phyloP scores from a whole-genome alignment of 2,329 filamentous ascomycete genomes.

The Teratosphaeria nubilosa region DNA sequence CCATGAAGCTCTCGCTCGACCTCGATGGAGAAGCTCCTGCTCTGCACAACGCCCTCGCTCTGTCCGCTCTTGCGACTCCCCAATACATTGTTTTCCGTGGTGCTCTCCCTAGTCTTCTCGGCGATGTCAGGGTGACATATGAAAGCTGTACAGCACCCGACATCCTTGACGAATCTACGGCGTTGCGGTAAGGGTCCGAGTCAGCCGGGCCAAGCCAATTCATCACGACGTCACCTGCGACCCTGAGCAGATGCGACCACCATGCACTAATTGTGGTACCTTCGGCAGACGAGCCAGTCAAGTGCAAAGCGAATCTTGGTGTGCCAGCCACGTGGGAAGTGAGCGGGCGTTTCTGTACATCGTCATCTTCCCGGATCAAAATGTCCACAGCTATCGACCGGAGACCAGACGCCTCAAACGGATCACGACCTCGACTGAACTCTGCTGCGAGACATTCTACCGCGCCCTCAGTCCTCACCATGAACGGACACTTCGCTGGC shows the following conservation, averaged over 20 bases:
- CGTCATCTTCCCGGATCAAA: neutral
- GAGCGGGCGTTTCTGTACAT: neutral
- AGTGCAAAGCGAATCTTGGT: neutral
- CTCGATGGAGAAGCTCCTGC: too few relatives aligned
- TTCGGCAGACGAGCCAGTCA: neutral
- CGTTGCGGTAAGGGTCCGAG: neutral
- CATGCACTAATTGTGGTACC: neutral
- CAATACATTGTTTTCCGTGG: too few relatives aligned
- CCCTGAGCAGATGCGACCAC: slow-evolving; percentile 4
- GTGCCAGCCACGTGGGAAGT: neutral
- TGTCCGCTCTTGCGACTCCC: too few relatives aligned
- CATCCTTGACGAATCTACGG: neutral
- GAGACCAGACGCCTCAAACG: neutral
- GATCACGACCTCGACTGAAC: neutral
- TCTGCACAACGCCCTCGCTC: too few relatives aligned
- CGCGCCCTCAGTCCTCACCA: slow-evolving; percentile 31
- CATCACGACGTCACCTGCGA: neutral
- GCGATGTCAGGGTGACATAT: neutral
- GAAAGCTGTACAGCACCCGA: neutral
- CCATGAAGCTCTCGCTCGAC: too few relatives aligned
- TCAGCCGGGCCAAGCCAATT: neutral
- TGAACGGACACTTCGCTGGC: slow-evolving; percentile 75
- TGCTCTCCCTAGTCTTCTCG: neutral
- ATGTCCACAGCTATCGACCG: neutral
- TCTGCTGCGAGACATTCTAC: slow-evolving; percentile 19